These are phyloP conservation scores for Calamus simplicifolius DNA, from an alignment of 176 grass and related monocot genomes.

Conservation along the genomic window DNA sequence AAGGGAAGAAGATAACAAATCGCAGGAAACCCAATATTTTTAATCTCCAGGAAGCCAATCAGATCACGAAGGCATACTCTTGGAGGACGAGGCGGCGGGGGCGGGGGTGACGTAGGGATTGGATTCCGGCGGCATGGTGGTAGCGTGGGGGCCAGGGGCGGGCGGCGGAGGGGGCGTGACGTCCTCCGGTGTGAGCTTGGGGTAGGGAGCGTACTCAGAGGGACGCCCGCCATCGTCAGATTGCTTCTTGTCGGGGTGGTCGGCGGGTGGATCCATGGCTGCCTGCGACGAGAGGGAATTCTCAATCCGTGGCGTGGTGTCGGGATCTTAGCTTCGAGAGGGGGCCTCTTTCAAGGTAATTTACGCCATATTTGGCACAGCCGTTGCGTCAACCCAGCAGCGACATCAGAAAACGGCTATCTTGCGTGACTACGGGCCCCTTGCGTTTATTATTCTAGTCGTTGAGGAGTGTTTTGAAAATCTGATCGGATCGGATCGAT, in stretches of 20 bases:
- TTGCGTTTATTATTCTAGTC: too few species aligned
- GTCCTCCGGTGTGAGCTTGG: slow-evolving; percentile 40
- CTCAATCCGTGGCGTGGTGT: too few species aligned
- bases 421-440: too few species aligned
- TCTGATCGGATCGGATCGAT: too few species aligned
- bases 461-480: too few species aligned
- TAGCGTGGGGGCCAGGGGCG: slow-evolving; percentile 11
- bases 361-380: too few species aligned
- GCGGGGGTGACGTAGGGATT: slow-evolving; percentile 74
- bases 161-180: slow-evolving; percentile 40
- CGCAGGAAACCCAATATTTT: neutral
- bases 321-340: too few species aligned
- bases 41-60: neutral
- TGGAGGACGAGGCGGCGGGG: slow-evolving; percentile 24
- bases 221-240: slow-evolving; percentile 6
- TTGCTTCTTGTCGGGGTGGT: slow-evolving; percentile 5
- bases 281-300: neutral
- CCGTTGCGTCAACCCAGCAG: too few species aligned
- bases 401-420: too few species aligned
- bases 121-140: slow-evolving; percentile 34
- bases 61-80: slow-evolving; percentile 40
- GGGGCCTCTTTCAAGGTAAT: too few species aligned
- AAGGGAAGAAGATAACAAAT: neutral
- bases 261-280: slow-evolving; percentile 14
- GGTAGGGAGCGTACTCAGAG: slow-evolving; percentile 37